Evolutionary conservation across 306 rosid species (phyloP), one percentile per base, ranked within the genome.

Genomic region (Parietaria judaica): DNA sequence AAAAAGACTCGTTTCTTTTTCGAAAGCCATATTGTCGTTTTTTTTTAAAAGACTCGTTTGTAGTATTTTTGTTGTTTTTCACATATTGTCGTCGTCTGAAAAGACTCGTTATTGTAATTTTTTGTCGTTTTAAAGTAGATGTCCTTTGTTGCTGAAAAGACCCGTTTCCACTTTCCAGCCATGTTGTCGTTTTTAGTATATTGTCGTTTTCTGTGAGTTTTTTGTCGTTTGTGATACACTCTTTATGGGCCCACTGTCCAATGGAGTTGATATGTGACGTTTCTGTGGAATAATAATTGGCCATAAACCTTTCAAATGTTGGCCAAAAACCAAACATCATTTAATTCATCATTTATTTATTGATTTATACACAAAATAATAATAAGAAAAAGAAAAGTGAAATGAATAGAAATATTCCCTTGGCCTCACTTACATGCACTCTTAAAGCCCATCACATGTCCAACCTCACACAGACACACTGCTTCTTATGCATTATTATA

Each of bases 401-500:
- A 63, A 52, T 34, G 54, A 60, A 6, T 36, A 10, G 41, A 64
- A 54, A 16, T 58, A 56, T 56, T 51, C 50, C 59, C 53, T 38
- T 14, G 10, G 48, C 38, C 50, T 53, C 36, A 64, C 13, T 69
- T 53, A 46, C 70, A 63, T 70, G 72, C 15, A 49, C 53, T 49
- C n/a, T 49, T 49, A 11, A 49, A 35, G 63, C 60, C 71, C 60
- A 36, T 66, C 72, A 64, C 63, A 54, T 71, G 73, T 58, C 54
- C 8, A 8, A 63, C 48, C 48, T 17, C 62, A 14, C 55, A 58
- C 54, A 54, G 61, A n/a, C 72, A 57, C 53, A 7, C 50, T 46
- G 8, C 50, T 7, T 46, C 13, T 46, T 46, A 35, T 67, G 61
- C 54, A 54, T 43, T 63, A 60, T 36, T 54, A 31, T 17, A 15